A percentile compares a stretch with the other conserved stretches of the same genome.
These are phyloP conservation scores for Sporothrix humicola DNA, from an alignment of 2,329 filamentous ascomycete genomes.

Conservation along the genomic window DNA sequence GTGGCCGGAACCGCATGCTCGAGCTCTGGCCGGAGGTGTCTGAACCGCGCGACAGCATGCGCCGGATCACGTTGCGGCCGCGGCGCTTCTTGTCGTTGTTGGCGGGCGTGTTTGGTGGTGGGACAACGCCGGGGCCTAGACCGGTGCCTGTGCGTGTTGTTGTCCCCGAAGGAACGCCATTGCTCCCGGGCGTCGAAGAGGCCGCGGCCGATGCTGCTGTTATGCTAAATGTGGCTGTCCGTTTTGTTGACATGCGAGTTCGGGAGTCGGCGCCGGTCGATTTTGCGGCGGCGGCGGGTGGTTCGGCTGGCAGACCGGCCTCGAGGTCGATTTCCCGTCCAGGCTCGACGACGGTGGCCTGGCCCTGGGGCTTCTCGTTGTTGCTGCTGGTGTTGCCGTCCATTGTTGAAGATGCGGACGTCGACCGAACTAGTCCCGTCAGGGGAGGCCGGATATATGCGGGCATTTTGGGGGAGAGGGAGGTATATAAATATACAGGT, in stretches of 20 bases:
- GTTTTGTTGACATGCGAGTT: background rate
- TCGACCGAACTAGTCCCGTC: background rate
- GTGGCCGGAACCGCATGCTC: constrained; percentile 35
- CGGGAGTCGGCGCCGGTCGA: background rate
- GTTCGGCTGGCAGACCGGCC: background rate
- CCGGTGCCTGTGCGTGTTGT: background rate
- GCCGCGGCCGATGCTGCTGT: constrained; percentile 7
- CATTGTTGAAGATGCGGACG: constrained; percentile 2
- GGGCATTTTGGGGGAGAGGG: background rate
- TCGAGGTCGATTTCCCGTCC: constrained; percentile 23
- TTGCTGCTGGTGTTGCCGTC: constrained; percentile 17
- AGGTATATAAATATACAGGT: background rate
- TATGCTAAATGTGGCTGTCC: constrained; percentile 17
- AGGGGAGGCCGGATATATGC: background rate
- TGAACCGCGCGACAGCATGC: constrained; percentile 12
- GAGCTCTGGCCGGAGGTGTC: background rate
- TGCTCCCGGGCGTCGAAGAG: background rate
- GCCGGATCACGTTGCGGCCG: background rate
- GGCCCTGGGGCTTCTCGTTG: constrained; percentile 20
- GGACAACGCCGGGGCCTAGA: background rate
- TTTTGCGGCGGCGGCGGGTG: background rate
- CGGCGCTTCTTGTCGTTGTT: background rate
- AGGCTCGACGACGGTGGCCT: constrained; percentile 8
- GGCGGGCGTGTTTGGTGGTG: background rate
- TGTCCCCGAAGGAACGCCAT: background rate